Evolutionary conservation across 768 basidiomycete species (phyloP), one percentile per base, ranked within the genome.

Genomic region (Leccinum longicurvipes): DNA sequence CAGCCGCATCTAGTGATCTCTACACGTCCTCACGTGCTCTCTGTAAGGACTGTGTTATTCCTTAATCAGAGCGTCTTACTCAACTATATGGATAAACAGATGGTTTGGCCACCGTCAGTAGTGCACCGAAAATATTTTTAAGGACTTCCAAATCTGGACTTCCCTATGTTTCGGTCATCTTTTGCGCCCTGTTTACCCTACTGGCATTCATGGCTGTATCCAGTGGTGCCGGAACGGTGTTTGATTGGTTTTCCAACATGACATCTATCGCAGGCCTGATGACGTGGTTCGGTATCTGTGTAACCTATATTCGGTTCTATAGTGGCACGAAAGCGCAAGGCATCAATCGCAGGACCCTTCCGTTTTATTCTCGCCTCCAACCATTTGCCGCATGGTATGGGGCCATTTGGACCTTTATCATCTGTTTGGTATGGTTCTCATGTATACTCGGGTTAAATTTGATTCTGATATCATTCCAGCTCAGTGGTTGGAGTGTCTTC

Each of bases 1-100:
- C 93, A 23, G 93, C 94, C 34, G 91, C 90, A 6, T 87, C 86
- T 23, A 89, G 87, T 68, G 93, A 96, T 67, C 70, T 97, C 47
- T 96, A 93, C 74, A 94, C 92, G 4, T 87, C 87, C 45, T 93
- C 93, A 17, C 85, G 90, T 53, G 89, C 89, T 0, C 79, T 98
- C 8, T 95, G 89, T 90, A 60, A 63, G 86, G 77, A 27, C 21
- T 14, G 12, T 10, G 17, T 5, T 41, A 10, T 8, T 28, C 32
- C 39, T 6, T 1, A 4, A 23, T 42, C 3, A n/a, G 25, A n/a
- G 15, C 15, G 11, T 11, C 46, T 55, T 14, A 58, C 55, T 57
- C 27, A 23, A 56, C 27, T 19, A 19, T 21, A 12, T 23, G 53
- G 7, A 41, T 12, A n/a, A n/a, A n/a, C 28, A 28, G 28, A 28